A percentile compares a stretch with the other conserved stretches of the same genome.
Conservation (phyloP, 352 stramenopile genomes). For the Plasmopara muralis region DNA sequence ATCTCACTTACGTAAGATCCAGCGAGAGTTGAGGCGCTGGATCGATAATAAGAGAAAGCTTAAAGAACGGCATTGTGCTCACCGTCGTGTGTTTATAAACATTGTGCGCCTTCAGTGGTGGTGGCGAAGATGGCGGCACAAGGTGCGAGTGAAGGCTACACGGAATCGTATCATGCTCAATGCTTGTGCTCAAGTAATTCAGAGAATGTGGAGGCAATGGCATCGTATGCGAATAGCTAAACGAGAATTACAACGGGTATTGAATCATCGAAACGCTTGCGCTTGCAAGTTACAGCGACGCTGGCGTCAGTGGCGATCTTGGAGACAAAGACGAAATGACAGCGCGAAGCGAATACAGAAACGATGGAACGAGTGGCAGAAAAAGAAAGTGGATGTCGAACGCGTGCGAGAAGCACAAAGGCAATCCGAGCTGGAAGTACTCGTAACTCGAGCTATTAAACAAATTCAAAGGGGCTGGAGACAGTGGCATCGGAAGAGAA, state of each 20-base stretch:
- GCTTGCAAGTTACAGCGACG: background rate
- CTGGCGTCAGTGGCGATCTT: too few species aligned
- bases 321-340: too few species aligned
- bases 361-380: background rate
- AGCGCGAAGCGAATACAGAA: conserved; percentile 6
- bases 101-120: conserved; percentile 15
- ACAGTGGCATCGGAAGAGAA: conserved; percentile 3
- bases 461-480: conserved; percentile 17
- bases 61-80: conserved; percentile 3
- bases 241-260: conserved; percentile 6
- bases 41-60: background rate
- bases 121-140: conserved; percentile 15
- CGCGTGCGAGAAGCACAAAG: conserved; percentile 6
- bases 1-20: conserved; percentile 6
- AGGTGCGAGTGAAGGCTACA: conserved; percentile 11
- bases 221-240: conserved; percentile 5
- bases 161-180: conserved; percentile 7
- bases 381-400: too few species aligned
- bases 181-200: conserved; percentile 16
- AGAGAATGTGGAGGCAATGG: conserved; percentile 14
- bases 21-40: conserved; percentile 1
- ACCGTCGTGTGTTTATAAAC: conserved; percentile 3
- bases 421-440: background rate
- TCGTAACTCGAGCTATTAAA: background rate
- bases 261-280: conserved; percentile 8